Conservation (phyloP, 306 rosid species). For the Oxytropis ochrocephala region DNA sequence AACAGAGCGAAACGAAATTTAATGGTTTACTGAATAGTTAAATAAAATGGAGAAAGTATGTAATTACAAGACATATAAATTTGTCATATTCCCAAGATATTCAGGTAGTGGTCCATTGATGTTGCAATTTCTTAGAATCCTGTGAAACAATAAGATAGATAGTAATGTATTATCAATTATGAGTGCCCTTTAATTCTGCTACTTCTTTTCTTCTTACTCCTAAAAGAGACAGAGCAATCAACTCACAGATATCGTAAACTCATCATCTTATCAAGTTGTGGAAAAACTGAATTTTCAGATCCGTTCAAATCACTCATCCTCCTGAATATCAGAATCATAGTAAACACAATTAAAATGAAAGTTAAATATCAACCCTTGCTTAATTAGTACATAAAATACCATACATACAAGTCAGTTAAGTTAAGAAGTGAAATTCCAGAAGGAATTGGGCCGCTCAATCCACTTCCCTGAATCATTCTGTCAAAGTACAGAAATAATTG, state of each 20-base stretch:
- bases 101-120: background rate
- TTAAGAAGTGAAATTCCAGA: slow-evolving; percentile 32
- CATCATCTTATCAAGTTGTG: slow-evolving; percentile 26
- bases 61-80: background rate
- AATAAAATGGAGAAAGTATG: slow-evolving; percentile 3
- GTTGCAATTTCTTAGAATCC: slow-evolving; percentile 16
- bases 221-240: slow-evolving; percentile 10
- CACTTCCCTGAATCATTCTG: slow-evolving; percentile 63
- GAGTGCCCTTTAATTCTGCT: background rate
- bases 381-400: background rate
- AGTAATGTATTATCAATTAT: background rate
- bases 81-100: background rate
- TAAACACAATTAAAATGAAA: background rate
- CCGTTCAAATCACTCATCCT: slow-evolving; percentile 58
- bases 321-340: slow-evolving; percentile 25
- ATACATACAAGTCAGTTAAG: slow-evolving; percentile 47
- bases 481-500: background rate
- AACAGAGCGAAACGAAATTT: background rate
- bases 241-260: slow-evolving; percentile 35
- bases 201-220: background rate
- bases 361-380: background rate
- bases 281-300: slow-evolving; percentile 30
- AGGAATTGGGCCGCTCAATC: slow-evolving; percentile 74
- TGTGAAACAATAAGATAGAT: background rate
- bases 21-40: slow-evolving; percentile 7